Evolutionary conservation across 352 stramenopile genomes (phyloP).

Genomic region (Pythium dissotocum): DNA sequence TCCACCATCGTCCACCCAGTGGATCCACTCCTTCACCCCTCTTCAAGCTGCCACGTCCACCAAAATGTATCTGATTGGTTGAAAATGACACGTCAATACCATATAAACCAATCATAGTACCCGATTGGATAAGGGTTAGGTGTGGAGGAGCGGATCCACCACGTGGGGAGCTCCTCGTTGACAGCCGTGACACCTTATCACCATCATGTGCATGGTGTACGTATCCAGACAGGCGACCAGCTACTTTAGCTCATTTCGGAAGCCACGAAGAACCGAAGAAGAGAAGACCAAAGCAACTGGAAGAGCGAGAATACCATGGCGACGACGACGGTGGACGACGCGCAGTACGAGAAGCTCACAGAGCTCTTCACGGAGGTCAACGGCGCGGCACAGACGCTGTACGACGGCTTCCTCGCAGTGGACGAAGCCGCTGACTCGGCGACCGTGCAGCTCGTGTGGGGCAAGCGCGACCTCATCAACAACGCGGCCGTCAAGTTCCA

Average conservation of each 20-base stretch:
- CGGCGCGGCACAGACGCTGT: constrained; percentile 49
- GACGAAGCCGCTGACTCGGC: constrained; percentile 28
- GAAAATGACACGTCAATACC: background rate
- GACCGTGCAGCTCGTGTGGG: constrained; percentile 57
- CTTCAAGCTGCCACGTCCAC: constrained; percentile 4
- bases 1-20: background rate
- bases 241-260: background rate
- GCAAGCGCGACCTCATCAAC: constrained; percentile 62
- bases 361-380: constrained; percentile 52
- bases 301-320: background rate
- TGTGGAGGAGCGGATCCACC: background rate
- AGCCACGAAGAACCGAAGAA: background rate
- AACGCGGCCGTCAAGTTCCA: constrained; percentile 57
- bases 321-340: constrained; percentile 14
- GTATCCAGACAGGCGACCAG: background rate
- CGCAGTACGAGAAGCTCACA: constrained; percentile 36
- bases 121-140: background rate
- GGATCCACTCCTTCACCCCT: background rate
- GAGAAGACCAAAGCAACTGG: background rate
- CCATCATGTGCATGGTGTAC: constrained; percentile 5
- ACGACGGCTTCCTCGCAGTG: constrained; percentile 41
- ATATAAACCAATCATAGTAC: background rate
- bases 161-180: background rate
- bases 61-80: background rate
- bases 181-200: constrained; percentile 2